Conservation (phyloP, 495 filamentous ascomycete genomes). For the Penicillium desertorum region DNA sequence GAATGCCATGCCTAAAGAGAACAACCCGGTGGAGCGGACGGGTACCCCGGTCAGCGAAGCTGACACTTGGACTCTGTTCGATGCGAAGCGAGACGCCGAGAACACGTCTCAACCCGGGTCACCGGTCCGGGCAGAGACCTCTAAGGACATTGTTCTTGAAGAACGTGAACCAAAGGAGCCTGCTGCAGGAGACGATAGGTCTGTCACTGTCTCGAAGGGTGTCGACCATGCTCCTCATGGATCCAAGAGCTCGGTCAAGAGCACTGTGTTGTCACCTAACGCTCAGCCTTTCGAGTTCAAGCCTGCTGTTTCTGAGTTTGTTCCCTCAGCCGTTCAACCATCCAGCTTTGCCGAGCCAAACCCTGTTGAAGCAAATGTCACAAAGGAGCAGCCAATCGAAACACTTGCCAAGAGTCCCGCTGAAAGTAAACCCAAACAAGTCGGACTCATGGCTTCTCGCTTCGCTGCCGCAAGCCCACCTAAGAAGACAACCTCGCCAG, state of each 20-base stretch:
- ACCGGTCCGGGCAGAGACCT: conserved; percentile 25
- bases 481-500: conserved; percentile 16
- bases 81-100: conserved; percentile 41
- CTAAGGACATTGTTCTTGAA: conserved; percentile 14
- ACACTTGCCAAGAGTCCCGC: conserved; percentile 18
- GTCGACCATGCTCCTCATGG: conserved; percentile 23
- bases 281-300: conserved; percentile 68
- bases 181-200: conserved; percentile 9
- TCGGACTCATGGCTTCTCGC: conserved; percentile 42
- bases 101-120: conserved; percentile 38
- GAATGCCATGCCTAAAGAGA: conserved; percentile 38
- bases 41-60: conserved; percentile 43
- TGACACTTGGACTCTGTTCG: conserved; percentile 45
- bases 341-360: conserved; percentile 35
- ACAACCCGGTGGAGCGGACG: conserved; percentile 31
- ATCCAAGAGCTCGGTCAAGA: conserved; percentile 30
- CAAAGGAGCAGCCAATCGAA: conserved; percentile 8
- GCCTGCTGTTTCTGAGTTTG: conserved; percentile 48
- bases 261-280: conserved; percentile 56
- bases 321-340: conserved; percentile 44
- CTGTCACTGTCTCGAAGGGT: conserved; percentile 6
- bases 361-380: conserved; percentile 9
- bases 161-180: conserved; percentile 15
- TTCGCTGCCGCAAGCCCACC: conserved; percentile 36
- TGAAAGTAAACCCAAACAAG: conserved; percentile 15